phyloP scores from a whole-genome alignment of 176 grass and related monocot species.

The Carex parvula region DNA sequence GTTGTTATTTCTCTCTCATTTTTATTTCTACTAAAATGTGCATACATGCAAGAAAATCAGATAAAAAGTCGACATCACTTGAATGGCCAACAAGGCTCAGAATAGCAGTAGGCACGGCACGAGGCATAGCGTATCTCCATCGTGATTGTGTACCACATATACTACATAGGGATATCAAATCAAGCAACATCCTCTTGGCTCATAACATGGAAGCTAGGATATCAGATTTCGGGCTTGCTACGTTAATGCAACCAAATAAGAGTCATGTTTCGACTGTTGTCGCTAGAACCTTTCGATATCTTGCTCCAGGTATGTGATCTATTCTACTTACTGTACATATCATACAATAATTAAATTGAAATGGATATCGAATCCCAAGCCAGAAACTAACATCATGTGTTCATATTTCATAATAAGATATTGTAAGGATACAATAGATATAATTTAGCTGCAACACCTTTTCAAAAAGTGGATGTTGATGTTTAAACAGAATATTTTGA shows the following conservation, averaged over 20 bases:
- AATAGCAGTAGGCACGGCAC: slow-evolving; percentile 55
- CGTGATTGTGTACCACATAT: slow-evolving; percentile 73
- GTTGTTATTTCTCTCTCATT: background rate
- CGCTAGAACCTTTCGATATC: slow-evolving; percentile 75
- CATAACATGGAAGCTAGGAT: slow-evolving; percentile 70
- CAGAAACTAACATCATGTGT: background rate
- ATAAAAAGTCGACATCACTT: slow-evolving; percentile 28
- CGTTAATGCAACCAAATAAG: slow-evolving; percentile 50
- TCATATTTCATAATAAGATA: slow-evolving; percentile 4
- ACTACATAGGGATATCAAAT: slow-evolving; percentile 84
- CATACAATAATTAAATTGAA: background rate
- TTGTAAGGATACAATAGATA: background rate
- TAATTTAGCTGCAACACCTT: background rate
- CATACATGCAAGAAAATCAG: slow-evolving; percentile 22
- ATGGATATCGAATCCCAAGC: background rate
- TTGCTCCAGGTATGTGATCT: slow-evolving; percentile 47
- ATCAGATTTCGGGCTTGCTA: slow-evolving; percentile 73
- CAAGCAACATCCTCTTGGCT: slow-evolving; percentile 82
- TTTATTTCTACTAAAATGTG: background rate
- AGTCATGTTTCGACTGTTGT: slow-evolving; percentile 74
- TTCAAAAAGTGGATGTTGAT: slow-evolving; percentile 8
- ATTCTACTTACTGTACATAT: background rate
- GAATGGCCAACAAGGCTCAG: slow-evolving; percentile 42
- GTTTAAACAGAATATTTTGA: slow-evolving; percentile 74
- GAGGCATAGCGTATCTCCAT: slow-evolving; percentile 67